Conservation (phyloP, 2,329 filamentous ascomycete genomes). For the Fusarium nematophilum region DNA sequence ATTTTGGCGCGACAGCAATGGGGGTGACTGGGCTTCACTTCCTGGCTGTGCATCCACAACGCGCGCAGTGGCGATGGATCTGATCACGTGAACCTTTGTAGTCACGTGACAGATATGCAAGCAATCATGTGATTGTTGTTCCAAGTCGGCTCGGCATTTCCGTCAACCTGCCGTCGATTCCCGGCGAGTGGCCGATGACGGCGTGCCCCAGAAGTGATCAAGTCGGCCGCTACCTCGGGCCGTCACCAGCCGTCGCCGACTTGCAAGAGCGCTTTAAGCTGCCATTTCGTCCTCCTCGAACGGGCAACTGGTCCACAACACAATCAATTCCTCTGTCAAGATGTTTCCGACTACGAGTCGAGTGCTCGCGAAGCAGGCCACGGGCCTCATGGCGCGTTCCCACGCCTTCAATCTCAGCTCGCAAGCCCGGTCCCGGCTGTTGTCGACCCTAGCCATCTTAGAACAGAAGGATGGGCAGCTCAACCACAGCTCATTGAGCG, state of each 20-base stretch:
- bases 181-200: constrained; percentile 45
- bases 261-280: constrained; percentile 16
- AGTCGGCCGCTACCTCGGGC: constrained; percentile 51
- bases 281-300: constrained; percentile 18
- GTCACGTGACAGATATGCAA: constrained; percentile 15
- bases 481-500: constrained; percentile 82
- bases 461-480: constrained; percentile 94
- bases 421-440: constrained; percentile 61
- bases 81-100: constrained; percentile 1
- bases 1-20: constrained; percentile 52
- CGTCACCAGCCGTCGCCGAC: constrained; percentile 51
- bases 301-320: constrained; percentile 27
- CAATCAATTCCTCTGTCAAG: constrained; percentile 26
- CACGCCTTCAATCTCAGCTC: constrained; percentile 42
- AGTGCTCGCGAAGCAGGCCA: constrained; percentile 42
- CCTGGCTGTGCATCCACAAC: constrained; percentile 28
- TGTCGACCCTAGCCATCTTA: constrained; percentile 90
- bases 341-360: constrained; percentile 50
- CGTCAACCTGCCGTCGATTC: constrained; percentile 34
- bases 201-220: constrained; percentile 24
- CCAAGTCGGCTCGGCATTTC: constrained; percentile 38
- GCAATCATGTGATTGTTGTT: constrained; percentile 24
- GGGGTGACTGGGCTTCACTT: constrained; percentile 30
- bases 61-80: constrained; percentile 13
- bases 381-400: constrained; percentile 43